Base-by-base conservation (phyloP, 2,329 filamentous ascomycete genomes). In the Colletotrichum tofieldiae region DNA sequence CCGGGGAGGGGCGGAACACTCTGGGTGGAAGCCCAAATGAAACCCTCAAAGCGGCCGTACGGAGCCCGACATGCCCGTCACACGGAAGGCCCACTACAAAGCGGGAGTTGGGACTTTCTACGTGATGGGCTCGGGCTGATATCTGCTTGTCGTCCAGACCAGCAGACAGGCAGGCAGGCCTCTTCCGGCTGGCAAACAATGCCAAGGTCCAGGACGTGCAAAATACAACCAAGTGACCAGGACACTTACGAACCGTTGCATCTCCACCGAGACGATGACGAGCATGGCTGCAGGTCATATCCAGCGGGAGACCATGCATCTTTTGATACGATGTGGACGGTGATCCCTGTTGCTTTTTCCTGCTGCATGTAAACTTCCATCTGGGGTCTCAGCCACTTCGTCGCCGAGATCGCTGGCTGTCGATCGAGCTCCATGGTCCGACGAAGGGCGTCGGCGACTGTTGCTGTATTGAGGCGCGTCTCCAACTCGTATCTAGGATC, bases 101-200 rank as follows among this genome's bases (percentile, higher is more conserved):
- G 47, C 59, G 65, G 70, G 60, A 72, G 39, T 59, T 60, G 70
- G 56, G 65, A 65, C 68, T 65, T 72, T 51, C 43, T n/a, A 64
- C 32, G 29, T 16, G 18, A 47, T 51, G 62, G 56, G 35, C 47
- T 72, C 54, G 52, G 58, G 37, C 52, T 56, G 59, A 16, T 45
- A 63, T 70, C 60, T 54, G 60, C 39, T 65, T 54, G 54, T 49
- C 54, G 43, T 39, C 59, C 54, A 45, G 51, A 45, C 18, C 35
- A 11, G 9, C 58, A 45, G 20, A 11, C 43, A 45, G 14, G 20
- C 43, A 45, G 14, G 20, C 58, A 8, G 20, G 14, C 18, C 58
- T 61, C 29, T 47, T 41, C 54, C 41, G 58, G 41, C 39, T 35
- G 58, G 41, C 45, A 63, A 63, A 49, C 32, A 45, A 20, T 43